Conservation (phyloP, 1,284 basidiomycete species). For the Lentinula novae-zelandiae region DNA sequence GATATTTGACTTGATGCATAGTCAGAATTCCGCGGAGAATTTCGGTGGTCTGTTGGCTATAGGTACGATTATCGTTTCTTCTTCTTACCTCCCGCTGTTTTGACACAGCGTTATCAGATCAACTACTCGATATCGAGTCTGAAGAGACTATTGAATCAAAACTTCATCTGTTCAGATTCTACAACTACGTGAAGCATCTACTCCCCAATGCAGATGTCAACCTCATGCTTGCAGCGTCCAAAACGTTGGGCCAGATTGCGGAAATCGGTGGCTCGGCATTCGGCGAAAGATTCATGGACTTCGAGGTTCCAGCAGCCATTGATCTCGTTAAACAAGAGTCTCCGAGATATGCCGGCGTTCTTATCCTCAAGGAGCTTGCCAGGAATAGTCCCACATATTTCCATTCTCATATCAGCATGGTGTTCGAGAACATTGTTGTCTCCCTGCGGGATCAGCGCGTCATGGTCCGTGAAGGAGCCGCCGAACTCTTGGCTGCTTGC, state of each 20-base stretch:
- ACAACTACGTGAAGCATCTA: slow-evolving; percentile 87
- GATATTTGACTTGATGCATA: slow-evolving; percentile 82
- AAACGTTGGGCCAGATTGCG: slow-evolving; percentile 80
- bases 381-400: slow-evolving; percentile 83
- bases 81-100: slow-evolving; percentile 14
- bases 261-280: slow-evolving; percentile 78
- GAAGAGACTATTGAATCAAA: slow-evolving; percentile 77
- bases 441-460: slow-evolving; percentile 83
- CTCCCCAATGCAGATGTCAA: slow-evolving; percentile 81
- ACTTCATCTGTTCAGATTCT: slow-evolving; percentile 80
- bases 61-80: neutral
- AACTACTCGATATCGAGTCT: slow-evolving; percentile 65
- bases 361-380: slow-evolving; percentile 90
- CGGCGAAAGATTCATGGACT: slow-evolving; percentile 85
- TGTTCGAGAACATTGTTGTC: slow-evolving; percentile 89
- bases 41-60: slow-evolving; percentile 66
- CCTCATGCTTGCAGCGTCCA: slow-evolving; percentile 87
- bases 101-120: slow-evolving; percentile 39
- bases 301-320: slow-evolving; percentile 79
- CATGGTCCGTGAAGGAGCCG: slow-evolving; percentile 87
- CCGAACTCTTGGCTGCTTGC: slow-evolving; percentile 86
- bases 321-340: slow-evolving; percentile 76
- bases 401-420: slow-evolving; percentile 79
- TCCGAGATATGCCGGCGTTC: slow-evolving; percentile 78
- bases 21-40: slow-evolving; percentile 69